Conservation (phyloP, 805 yeast species). For the Metschnikowia santaceciliae region DNA sequence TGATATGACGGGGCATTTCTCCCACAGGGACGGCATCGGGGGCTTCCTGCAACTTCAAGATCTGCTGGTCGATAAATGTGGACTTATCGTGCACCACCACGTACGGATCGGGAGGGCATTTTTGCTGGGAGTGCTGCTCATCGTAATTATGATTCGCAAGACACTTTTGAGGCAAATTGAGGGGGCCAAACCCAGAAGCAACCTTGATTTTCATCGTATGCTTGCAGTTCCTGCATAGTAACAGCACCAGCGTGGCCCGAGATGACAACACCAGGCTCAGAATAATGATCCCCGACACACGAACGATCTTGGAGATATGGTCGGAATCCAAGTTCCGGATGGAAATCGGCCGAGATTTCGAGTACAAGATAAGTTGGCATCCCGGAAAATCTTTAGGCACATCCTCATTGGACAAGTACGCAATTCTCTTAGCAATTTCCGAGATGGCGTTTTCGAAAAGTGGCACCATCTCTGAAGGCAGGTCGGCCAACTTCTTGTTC, state of each 20-base stretch:
- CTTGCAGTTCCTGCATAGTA: slow-evolving; percentile 85
- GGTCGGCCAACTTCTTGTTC: slow-evolving; percentile 77
- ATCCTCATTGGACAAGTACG: slow-evolving; percentile 50
- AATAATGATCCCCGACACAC: slow-evolving; percentile 90
- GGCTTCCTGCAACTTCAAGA: slow-evolving; percentile 89
- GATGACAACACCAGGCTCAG: slow-evolving; percentile 86
- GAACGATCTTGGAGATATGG: slow-evolving; percentile 82
- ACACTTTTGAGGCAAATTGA: slow-evolving; percentile 66
- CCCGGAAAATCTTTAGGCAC: slow-evolving; percentile 59
- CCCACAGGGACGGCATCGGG: slow-evolving; percentile 99
- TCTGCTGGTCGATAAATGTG: slow-evolving; percentile 91
- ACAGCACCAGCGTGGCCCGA: slow-evolving; percentile 76
- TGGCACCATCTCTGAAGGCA: slow-evolving; percentile 85
- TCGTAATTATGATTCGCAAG: slow-evolving; percentile 42
- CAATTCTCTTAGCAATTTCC: slow-evolving; percentile 76
- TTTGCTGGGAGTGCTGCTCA: slow-evolving; percentile 42
- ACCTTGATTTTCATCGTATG: slow-evolving; percentile 67
- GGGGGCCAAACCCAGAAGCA: slow-evolving; percentile 65
- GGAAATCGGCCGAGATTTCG: slow-evolving; percentile 66
- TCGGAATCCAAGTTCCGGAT: slow-evolving; percentile 82
- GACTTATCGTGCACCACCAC: slow-evolving; percentile 91
- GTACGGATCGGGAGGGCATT: slow-evolving; percentile 91
- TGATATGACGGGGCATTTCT: slow-evolving; percentile 93
- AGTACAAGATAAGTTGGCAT: slow-evolving; percentile 75
- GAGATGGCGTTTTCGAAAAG: slow-evolving; percentile 79